Conservation (phyloP, 2,329 filamentous ascomycete genomes). For the Amauroascus niger region DNA sequence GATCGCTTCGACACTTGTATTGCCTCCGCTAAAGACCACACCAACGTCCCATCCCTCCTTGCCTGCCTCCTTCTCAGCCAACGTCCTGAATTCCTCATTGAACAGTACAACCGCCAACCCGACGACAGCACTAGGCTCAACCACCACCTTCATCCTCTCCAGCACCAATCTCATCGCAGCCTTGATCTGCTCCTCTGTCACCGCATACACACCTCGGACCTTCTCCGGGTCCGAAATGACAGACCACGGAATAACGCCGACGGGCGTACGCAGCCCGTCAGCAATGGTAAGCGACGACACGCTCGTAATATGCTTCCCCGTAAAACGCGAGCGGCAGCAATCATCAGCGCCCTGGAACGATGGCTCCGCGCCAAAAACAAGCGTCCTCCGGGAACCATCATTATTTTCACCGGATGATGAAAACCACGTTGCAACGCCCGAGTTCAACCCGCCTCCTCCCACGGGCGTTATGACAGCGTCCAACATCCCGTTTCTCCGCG, state of each 20-base stretch:
- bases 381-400: background rate
- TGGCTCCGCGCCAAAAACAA: constrained; percentile 81
- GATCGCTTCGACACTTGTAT: constrained; percentile 55
- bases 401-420: constrained; percentile 27
- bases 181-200: constrained; percentile 73
- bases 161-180: constrained; percentile 65
- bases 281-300: constrained; percentile 76
- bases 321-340: constrained; percentile 57
- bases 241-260: constrained; percentile 65
- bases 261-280: constrained; percentile 76
- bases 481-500: constrained; percentile 29
- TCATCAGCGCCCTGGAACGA: constrained; percentile 76
- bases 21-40: constrained; percentile 54
- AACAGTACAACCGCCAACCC: constrained; percentile 71
- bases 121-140: constrained; percentile 84
- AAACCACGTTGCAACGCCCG: constrained; percentile 65
- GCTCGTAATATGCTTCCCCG: constrained; percentile 52
- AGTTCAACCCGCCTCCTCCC: constrained; percentile 80
- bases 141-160: constrained; percentile 80
- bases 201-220: constrained; percentile 60
- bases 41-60: constrained; percentile 63
- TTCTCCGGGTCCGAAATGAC: constrained; percentile 64
- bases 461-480: constrained; percentile 72
- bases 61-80: constrained; percentile 57
- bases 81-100: constrained; percentile 67